Evolutionary conservation across 2,329 filamentous ascomycete species (phyloP), one percentile per base, ranked within the genome.

Genomic region (Tolypocladium ophioglossoides): DNA sequence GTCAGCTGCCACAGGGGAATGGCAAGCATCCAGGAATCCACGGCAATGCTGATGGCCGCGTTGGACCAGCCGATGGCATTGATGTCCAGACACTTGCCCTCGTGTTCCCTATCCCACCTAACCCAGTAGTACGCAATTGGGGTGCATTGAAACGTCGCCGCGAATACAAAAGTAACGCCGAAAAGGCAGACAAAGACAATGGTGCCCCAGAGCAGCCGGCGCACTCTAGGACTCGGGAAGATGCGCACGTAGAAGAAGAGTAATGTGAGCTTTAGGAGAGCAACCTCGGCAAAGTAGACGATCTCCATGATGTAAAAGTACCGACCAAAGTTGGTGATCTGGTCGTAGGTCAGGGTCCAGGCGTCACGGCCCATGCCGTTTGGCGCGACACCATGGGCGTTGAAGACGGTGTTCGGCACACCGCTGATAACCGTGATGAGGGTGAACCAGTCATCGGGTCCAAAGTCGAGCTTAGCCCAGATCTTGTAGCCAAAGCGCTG

Each of bases 201-300:
- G 0, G 75, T 76, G n/a, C 56, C 68, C 65, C 70, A 73, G 7
- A 79, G 66, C 14, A 76, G 49, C 7, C 64, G 66, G 16, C 70
- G 69, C 11, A 79, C 70, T 3, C 50, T 54, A 0, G 52, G 56
- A 0, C 64, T 61, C 0, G 76, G 76, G 57, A 83, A 83, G 54
- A 83, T 76, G 52, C 77, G 73, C 6, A 79, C 66, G 59, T 80
- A 82, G 63, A 83, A 80, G 60, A 77, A 70, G 1, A 83, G 65
- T 27, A 83, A 68, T 0, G 78, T 73, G 5, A 78, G 63, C 58
- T 82, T 80, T 18, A 78, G 68, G 30, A 78, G 64, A 2, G 73
- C 66, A 14, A 78, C 63, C 18, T 74, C 65, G 3, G 65, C 52
- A 59, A 80, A 78, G 62, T 82, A 79, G 24, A 78, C 51, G 8